These are phyloP conservation scores for Ophiosphaerella korrae DNA, from an alignment of 2,329 filamentous ascomycete genomes.

Conservation along the genomic window DNA sequence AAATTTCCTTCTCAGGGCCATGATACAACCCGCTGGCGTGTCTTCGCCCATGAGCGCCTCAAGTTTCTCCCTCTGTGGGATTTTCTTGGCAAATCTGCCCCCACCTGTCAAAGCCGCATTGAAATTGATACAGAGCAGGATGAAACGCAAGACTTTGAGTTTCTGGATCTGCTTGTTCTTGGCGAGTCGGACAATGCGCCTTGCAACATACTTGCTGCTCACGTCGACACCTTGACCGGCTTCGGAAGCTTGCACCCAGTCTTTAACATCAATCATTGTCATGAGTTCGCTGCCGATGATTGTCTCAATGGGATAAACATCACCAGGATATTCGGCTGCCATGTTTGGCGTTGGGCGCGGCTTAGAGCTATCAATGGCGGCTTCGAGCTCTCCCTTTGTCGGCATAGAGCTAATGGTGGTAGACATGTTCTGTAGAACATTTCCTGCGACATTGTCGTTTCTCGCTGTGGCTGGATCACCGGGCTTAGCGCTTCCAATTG, in stretches of 20 bases:
- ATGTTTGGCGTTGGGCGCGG: constrained; percentile 74
- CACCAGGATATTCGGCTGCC: constrained; percentile 68
- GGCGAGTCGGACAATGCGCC: constrained; percentile 63
- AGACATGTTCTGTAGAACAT: constrained; percentile 67
- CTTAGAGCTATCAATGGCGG: constrained; percentile 68
- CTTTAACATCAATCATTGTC: constrained; percentile 69
- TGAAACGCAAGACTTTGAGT: constrained; percentile 56
- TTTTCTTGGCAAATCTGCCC: constrained; percentile 47
- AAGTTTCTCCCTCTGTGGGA: constrained; percentile 69
- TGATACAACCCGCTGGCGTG: constrained; percentile 26
- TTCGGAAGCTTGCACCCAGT: constrained; percentile 73
- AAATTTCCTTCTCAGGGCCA: constrained; percentile 65
- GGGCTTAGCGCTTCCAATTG: constrained; percentile 56
- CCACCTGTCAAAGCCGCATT: constrained; percentile 46
- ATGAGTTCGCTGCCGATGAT: constrained; percentile 73
- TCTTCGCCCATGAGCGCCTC: constrained; percentile 63
- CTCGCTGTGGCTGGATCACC: constrained; percentile 22
- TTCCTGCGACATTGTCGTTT: constrained; percentile 39
- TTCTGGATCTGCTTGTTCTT: constrained; percentile 57
- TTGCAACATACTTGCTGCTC: constrained; percentile 68
- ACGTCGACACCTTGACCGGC: constrained; percentile 63
- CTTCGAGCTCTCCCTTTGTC: constrained; percentile 68
- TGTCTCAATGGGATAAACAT: constrained; percentile 71
- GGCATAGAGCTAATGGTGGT: constrained; percentile 69
- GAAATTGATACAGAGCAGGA: constrained; percentile 56